These are phyloP conservation scores for Trapa incisa DNA, from an alignment of 345 rosid species.

Conservation along the genomic window DNA sequence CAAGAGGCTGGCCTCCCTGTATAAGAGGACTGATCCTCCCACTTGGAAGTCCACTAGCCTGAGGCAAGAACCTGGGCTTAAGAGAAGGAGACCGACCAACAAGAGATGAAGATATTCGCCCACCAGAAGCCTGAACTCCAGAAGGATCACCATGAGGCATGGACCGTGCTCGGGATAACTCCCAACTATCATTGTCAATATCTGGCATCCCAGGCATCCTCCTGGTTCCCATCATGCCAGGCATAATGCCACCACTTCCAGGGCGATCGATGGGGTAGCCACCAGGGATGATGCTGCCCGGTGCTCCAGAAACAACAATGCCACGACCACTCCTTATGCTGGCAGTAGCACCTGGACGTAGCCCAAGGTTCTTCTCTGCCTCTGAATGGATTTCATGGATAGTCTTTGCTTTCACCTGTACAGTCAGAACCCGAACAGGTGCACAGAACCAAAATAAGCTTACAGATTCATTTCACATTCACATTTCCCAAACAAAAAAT, in stretches of 20 bases:
- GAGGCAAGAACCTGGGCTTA: constrained; percentile 57
- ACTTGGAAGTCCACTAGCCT: constrained; percentile 39
- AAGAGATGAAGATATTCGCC: constrained; percentile 22
- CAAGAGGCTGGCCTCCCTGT: constrained; percentile 39
- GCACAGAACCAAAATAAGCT: constrained; percentile 4
- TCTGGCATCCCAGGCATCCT: constrained; percentile 91
- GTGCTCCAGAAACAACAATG: constrained; percentile 30
- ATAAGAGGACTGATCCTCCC: constrained; percentile 61
- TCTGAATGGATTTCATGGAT: constrained; percentile 86
- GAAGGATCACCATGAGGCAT: constrained; percentile 56
- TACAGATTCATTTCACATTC: neutral
- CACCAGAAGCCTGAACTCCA: constrained; percentile 15
- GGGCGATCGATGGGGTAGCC: constrained; percentile 55
- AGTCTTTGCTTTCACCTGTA: constrained; percentile 83
- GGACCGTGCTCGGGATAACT: constrained; percentile 45
- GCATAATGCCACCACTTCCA: constrained; percentile 94
- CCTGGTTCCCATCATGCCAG: constrained; percentile 88
- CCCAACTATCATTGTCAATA: constrained; percentile 72
- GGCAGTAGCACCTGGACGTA: constrained; percentile 86
- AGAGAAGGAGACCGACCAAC: constrained; percentile 33
- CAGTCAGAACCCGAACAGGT: constrained; percentile 5
- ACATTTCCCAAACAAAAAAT: neutral
- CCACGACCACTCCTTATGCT: constrained; percentile 55
- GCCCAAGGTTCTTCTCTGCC: constrained; percentile 76
- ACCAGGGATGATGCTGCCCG: constrained; percentile 51